Conservation (phyloP, 768 basidiomycete genomes). For the Roridomyces roridus region DNA sequence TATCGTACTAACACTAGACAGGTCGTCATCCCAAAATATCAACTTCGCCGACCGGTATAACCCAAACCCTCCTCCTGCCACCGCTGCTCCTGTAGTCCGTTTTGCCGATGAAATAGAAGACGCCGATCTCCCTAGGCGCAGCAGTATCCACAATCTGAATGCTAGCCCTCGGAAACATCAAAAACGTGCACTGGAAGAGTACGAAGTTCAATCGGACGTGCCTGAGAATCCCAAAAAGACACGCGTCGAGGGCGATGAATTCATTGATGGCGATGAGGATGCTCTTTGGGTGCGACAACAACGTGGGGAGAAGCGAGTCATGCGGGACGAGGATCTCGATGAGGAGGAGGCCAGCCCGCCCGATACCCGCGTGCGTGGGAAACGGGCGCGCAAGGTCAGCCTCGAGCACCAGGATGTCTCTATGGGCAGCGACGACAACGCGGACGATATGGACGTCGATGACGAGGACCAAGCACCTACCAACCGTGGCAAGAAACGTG, state of each 20-base stretch:
- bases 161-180: slow-evolving; percentile 36
- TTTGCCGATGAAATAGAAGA: slow-evolving; percentile 29
- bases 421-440: slow-evolving; percentile 37
- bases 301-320: slow-evolving; percentile 58
- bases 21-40: slow-evolving; percentile 26
- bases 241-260: slow-evolving; percentile 55
- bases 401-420: slow-evolving; percentile 41
- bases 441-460: slow-evolving; percentile 55
- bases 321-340: slow-evolving; percentile 52
- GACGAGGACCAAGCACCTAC: slow-evolving; percentile 44
- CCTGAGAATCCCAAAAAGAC: slow-evolving; percentile 55
- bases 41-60: slow-evolving; percentile 47
- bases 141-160: slow-evolving; percentile 37
- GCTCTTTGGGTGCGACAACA: slow-evolving; percentile 42
- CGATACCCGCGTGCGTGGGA: slow-evolving; percentile 49
- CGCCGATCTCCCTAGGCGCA: slow-evolving; percentile 31
- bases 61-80: slow-evolving; percentile 32
- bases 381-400: slow-evolving; percentile 62
- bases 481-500: slow-evolving; percentile 75
- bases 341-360: slow-evolving; percentile 46
- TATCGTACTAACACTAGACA: not conserved
- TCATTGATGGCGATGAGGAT: slow-evolving; percentile 56
- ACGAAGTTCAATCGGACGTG: slow-evolving; percentile 50
- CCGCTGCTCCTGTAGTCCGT: slow-evolving; percentile 21
- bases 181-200: slow-evolving; percentile 50